Evolutionary conservation across 352 stramenopile genomes (phyloP).

Genomic region (Globisporangium yorkense): DNA sequence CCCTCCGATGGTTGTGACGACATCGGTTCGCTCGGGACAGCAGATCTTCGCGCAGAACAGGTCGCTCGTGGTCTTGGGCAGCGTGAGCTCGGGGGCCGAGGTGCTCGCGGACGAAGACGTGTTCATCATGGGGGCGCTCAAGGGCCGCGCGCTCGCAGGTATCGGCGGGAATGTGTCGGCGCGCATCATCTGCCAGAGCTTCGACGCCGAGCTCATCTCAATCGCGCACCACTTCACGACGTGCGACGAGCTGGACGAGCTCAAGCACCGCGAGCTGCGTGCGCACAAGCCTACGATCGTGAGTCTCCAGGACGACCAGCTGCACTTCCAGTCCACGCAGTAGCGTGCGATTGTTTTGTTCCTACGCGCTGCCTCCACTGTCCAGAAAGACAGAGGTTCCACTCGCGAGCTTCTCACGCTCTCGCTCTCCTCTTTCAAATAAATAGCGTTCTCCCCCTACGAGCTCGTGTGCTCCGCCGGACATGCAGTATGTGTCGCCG

Average conservation of each 20-base stretch:
- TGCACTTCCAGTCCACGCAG: constrained; percentile 59
- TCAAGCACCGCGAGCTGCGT: constrained; percentile 31
- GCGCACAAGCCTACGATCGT: constrained; percentile 50
- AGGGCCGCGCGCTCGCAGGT: constrained; percentile 80
- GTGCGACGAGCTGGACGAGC: constrained; percentile 62
- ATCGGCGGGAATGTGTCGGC: constrained; percentile 70
- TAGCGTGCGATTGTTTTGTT: neutral
- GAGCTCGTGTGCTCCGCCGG: neutral
- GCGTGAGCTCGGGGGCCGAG: constrained; percentile 84
- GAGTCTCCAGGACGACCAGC: constrained; percentile 45
- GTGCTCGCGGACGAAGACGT: constrained; percentile 86
- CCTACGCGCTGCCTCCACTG: neutral
- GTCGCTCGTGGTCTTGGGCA: constrained; percentile 79
- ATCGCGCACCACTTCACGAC: constrained; percentile 89
- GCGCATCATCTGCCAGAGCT: constrained; percentile 68
- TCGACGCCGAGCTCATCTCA: constrained; percentile 87
- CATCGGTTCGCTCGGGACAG: constrained; percentile 81
- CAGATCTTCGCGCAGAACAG: constrained; percentile 82
- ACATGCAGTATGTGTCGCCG: neutral
- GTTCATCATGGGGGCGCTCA: constrained; percentile 73
- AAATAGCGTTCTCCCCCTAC: neutral
- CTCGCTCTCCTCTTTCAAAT: neutral
- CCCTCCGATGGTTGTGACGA: constrained; percentile 59
- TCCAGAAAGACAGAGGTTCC: neutral
- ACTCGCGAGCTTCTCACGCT: neutral